Conservation (phyloP, 2,329 filamentous ascomycete species). For the Gremmenia infestans region DNA sequence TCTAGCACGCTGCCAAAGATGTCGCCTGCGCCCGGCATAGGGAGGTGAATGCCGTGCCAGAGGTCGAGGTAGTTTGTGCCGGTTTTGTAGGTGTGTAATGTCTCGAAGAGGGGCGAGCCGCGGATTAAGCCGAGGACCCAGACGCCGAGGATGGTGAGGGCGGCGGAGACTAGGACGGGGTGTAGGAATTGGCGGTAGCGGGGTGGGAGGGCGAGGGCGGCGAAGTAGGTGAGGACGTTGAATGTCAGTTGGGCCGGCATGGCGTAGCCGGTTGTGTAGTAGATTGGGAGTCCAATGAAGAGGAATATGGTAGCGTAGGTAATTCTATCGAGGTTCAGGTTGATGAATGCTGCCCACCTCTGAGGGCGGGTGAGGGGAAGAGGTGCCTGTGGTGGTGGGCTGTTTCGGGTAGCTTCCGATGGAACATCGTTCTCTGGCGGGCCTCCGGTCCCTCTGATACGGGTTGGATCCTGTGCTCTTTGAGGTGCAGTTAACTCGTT, state of each 20-base stretch:
- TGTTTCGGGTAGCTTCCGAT: neutral
- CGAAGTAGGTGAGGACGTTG: conserved; percentile 48
- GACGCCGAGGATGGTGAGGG: conserved; percentile 46
- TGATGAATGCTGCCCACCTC: conserved; percentile 45
- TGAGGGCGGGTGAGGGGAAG: conserved; percentile 42
- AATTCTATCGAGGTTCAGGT: conserved; percentile 40
- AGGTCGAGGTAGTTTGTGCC: conserved; percentile 48
- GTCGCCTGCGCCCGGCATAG: conserved; percentile 50
- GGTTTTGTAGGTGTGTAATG: conserved; percentile 46
- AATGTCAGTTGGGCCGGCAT: conserved; percentile 41
- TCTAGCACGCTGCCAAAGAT: conserved; percentile 51
- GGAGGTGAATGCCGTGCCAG: conserved; percentile 37
- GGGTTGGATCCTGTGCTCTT: conserved; percentile 26
- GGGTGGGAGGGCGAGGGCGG: conserved; percentile 43
- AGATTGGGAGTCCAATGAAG: conserved; percentile 49
- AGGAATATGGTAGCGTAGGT: conserved; percentile 44
- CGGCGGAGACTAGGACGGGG: conserved; percentile 52
- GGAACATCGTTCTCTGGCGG: conserved; percentile 20
- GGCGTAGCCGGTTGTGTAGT: conserved; percentile 48
- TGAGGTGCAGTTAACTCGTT: conserved; percentile 20
- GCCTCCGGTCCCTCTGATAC: conserved; percentile 26
- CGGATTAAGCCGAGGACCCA: conserved; percentile 47
- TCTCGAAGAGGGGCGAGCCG: conserved; percentile 36
- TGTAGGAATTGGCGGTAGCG: conserved; percentile 49
- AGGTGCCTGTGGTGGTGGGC: conserved; percentile 35